Evolutionary conservation across 1,284 basidiomycete genomes (phyloP), one percentile per base, ranked within the genome.

Genomic region (Cryptococcus amylolentus): DNA sequence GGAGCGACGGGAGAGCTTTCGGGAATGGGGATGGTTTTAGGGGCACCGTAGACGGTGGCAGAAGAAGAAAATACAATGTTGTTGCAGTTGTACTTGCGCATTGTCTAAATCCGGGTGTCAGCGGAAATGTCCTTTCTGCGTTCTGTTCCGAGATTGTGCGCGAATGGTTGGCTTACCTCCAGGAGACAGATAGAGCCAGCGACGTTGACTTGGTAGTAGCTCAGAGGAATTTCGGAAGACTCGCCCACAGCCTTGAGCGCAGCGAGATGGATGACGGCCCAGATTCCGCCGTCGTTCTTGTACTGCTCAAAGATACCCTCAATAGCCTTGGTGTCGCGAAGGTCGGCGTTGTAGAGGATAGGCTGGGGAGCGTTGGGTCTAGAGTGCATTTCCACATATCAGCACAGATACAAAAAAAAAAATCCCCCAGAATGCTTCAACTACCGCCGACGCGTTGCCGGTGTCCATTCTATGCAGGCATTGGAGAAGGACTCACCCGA

Each of bases 171-270:
- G 41, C 78, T 61, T 61, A 81, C 79, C 63, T 80, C 77, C 52
- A 95, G 81, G 20, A 96, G 84, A 47, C 83, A 85, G 59, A 95
- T 78, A 3, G 91, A 92, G 10, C 90, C 92, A 39, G 82, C 78
- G 57, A 97, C 91, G 71, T 96, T 97, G 80, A 93, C 93, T 64
- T 84, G 80, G 76, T 97, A 97, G 79, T 97, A 98, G 14, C 87
- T 84, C 72, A 98, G 79, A 13, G 96, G 96, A 57, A 92, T 87
- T 79, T 97, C 90, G 27, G 87, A 88, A n/a, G 90, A 93, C 78
- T 99, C 96, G 51, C 96, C 96, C 28, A 98, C 96, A 14, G 95
- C 93, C 81, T 98, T 98, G 82, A 92, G 88, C 4, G 96, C 96
- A 23, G 95, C 96, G 58, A 98, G 86, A 76, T 98, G 96, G 60